Conservation (phyloP, 1,284 basidiomycete species). For the Trichosporon sp. region DNA sequence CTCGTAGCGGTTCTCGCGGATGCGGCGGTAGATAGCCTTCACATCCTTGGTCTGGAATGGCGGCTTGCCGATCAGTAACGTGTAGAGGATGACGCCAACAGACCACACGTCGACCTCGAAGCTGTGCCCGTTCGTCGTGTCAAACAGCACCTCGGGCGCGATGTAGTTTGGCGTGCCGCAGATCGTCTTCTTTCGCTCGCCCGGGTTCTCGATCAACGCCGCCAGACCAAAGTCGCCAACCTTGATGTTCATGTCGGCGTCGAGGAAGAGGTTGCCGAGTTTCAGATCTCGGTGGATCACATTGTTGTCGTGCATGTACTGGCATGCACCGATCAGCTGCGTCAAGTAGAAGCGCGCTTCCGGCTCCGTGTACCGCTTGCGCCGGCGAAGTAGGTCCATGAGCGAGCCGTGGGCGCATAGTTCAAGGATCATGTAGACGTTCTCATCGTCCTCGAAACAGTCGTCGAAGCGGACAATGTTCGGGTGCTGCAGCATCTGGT, state of each 20-base stretch:
- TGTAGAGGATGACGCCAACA: constrained; percentile 94
- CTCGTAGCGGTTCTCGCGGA: constrained; percentile 88
- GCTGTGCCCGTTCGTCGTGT: constrained; percentile 90
- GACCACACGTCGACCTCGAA: constrained; percentile 99
- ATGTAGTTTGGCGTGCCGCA: constrained; percentile 99
- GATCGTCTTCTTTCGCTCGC: constrained; percentile 97
- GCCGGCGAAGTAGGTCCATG: constrained; percentile 84
- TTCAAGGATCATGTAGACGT: constrained; percentile 96
- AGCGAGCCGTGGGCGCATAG: constrained; percentile 73
- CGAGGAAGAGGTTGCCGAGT: constrained; percentile 91
- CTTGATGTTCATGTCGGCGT: constrained; percentile 87
- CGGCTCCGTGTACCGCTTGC: constrained; percentile 83
- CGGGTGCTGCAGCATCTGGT: constrained; percentile 81
- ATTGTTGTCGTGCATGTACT: constrained; percentile 91
- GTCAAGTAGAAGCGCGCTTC: constrained; percentile 90
- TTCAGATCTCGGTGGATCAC: constrained; percentile 96
- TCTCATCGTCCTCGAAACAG: constrained; percentile 90
- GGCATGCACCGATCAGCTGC: constrained; percentile 89
- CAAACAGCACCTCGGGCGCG: constrained; percentile 94
- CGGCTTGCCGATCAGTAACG: constrained; percentile 84
- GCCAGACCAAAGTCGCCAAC: constrained; percentile 97
- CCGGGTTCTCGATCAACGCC: constrained; percentile 90
- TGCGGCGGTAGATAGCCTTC: constrained; percentile 91
- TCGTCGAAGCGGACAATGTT: constrained; percentile 91
- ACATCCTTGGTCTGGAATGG: constrained; percentile 98